Conservation (phyloP, 2,329 filamentous ascomycete species). For the Arachnopeziza araneosa region DNA sequence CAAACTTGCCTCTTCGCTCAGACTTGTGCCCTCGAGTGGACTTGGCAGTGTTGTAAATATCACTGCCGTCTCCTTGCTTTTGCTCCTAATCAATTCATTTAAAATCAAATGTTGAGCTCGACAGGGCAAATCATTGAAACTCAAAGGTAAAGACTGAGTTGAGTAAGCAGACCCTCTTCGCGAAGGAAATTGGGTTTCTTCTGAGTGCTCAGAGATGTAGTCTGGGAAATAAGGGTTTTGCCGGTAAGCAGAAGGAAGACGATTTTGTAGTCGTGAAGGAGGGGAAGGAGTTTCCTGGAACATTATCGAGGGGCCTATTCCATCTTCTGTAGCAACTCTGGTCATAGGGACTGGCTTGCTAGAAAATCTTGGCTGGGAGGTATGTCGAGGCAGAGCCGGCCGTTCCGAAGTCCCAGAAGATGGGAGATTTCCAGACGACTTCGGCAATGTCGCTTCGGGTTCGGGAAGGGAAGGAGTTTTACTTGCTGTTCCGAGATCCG, state of each 20-base stretch:
- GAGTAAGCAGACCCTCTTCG: conserved; percentile 42
- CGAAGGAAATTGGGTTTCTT: conserved; percentile 5
- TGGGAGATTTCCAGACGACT: conserved; percentile 15
- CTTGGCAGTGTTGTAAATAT: conserved; percentile 80
- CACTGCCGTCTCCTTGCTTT: conserved; percentile 68
- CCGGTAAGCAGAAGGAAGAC: conserved; percentile 26
- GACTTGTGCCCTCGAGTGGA: conserved; percentile 69
- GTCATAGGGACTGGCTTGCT: conserved; percentile 69
- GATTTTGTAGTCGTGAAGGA: conserved; percentile 12
- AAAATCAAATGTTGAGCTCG: conserved; percentile 81
- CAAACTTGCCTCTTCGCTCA: conserved; percentile 63
- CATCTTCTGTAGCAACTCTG: conserved; percentile 58
- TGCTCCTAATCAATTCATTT: conserved; percentile 71
- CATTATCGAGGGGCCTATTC: conserved; percentile 65
- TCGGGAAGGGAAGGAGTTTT: conserved; percentile 1
- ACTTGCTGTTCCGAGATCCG: too few relatives aligned
- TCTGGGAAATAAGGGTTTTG: not conserved
- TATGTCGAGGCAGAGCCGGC: conserved; percentile 46
- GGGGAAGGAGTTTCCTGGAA: conserved; percentile 51
- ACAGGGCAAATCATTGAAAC: conserved; percentile 81
- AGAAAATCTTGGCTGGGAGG: conserved; percentile 60
- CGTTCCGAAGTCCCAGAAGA: conserved; percentile 31
- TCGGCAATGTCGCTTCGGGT: not conserved
- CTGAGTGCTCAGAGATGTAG: conserved; percentile 9
- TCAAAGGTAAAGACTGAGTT: conserved; percentile 61